Conservation (phyloP, 2,329 filamentous ascomycete genomes). For the Sclerotinia trifoliorum region DNA sequence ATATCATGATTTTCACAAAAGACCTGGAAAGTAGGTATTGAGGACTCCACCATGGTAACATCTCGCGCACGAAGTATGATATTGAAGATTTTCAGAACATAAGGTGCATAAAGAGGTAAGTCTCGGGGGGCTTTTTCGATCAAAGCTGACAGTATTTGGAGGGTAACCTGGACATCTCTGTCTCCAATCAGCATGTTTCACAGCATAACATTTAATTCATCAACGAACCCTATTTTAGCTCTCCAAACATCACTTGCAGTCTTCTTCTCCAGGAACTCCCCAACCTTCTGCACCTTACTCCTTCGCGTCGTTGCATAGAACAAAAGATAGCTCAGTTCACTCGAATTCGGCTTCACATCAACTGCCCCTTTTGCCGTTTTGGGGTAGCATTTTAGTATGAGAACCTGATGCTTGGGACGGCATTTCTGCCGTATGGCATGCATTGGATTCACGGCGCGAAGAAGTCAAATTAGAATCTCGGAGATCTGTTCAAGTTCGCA, state of each 20-base stretch:
- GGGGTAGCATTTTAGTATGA: constrained; percentile 95
- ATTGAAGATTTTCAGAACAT: constrained; percentile 80
- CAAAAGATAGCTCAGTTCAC: constrained; percentile 92
- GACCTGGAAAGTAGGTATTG: constrained; percentile 78
- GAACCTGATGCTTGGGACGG: constrained; percentile 94
- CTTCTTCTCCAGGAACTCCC: constrained; percentile 90
- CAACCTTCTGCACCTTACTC: constrained; percentile 95
- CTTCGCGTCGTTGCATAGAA: constrained; percentile 95
- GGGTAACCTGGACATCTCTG: constrained; percentile 90
- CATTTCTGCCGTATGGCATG: constrained; percentile 65
- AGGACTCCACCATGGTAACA: constrained; percentile 90
- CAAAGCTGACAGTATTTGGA: constrained; percentile 86
- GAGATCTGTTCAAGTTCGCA: constrained; percentile 6
- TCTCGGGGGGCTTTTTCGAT: constrained; percentile 93
- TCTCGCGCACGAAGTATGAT: constrained; percentile 82
- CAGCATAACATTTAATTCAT: background rate
- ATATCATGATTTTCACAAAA: constrained; percentile 89
- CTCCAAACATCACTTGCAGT: constrained; percentile 89
- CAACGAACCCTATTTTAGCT: constrained; percentile 75
- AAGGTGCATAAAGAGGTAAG: constrained; percentile 81
- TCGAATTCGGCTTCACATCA: constrained; percentile 93
- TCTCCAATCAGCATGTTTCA: constrained; percentile 27
- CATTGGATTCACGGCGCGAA: constrained; percentile 45
- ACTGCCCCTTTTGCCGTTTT: constrained; percentile 86
- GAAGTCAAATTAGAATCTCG: constrained; percentile 6